These are phyloP conservation scores for Trametes sanguinea DNA, from an alignment of 768 basidiomycete genomes.

Conservation along the genomic window DNA sequence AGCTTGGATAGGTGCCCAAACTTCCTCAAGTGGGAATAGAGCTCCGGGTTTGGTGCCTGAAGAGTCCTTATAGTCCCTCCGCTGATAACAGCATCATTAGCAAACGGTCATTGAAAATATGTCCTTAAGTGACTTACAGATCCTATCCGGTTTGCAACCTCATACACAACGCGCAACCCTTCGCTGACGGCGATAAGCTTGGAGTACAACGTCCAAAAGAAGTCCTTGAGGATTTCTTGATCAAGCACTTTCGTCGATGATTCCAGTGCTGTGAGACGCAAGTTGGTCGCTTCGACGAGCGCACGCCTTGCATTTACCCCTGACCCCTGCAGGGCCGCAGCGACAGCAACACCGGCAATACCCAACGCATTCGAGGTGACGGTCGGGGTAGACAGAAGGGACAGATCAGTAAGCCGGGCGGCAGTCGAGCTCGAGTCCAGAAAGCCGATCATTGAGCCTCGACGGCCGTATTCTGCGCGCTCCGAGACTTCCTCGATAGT, in stretches of 20 bases:
- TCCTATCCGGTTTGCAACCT: constrained; percentile 88
- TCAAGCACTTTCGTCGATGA: constrained; percentile 71
- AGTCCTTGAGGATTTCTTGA: constrained; percentile 83
- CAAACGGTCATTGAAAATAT: background rate
- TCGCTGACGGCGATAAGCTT: constrained; percentile 94
- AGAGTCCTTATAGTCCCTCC: constrained; percentile 89
- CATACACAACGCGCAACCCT: constrained; percentile 85
- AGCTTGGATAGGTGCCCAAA: constrained; percentile 85
- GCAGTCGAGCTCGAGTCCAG: constrained; percentile 30
- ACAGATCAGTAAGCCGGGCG: constrained; percentile 20
- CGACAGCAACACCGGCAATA: constrained; percentile 26
- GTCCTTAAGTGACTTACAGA: constrained; percentile 58
- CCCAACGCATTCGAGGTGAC: constrained; percentile 21
- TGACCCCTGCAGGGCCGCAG: constrained; percentile 12
- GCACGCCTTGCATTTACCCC: constrained; percentile 10
- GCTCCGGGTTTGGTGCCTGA: constrained; percentile 75
- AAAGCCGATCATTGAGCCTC: constrained; percentile 42
- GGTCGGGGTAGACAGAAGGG: constrained; percentile 17
- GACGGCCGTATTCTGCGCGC: constrained; percentile 75
- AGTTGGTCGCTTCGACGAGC: constrained; percentile 44
- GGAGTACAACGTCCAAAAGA: constrained; percentile 97
- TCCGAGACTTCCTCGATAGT: constrained; percentile 93
- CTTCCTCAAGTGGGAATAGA: constrained; percentile 80
- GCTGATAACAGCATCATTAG: constrained; percentile 43
- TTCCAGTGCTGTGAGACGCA: constrained; percentile 75